These are phyloP conservation scores for Penicillium cataractarum DNA, from an alignment of 495 filamentous ascomycete genomes.

Conservation along the genomic window DNA sequence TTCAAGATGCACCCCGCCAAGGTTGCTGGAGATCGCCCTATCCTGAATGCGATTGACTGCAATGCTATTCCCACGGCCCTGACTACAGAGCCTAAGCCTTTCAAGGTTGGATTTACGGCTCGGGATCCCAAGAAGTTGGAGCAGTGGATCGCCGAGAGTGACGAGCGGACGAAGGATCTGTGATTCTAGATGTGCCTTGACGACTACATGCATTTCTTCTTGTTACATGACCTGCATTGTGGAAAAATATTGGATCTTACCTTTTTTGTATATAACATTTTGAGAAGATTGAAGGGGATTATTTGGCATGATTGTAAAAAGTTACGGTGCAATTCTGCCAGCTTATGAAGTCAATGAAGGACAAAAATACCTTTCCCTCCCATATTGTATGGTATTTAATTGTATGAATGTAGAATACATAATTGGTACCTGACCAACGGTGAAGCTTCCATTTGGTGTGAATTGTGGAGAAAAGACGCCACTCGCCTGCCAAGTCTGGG, in stretches of 20 bases:
- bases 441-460: neutral
- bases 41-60: constrained; percentile 64
- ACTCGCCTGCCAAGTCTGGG: constrained; percentile 5
- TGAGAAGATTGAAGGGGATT: neutral
- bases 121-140: constrained; percentile 48
- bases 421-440: too few relatives aligned
- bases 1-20: constrained; percentile 57
- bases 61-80: constrained; percentile 66
- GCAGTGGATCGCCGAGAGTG: constrained; percentile 58
- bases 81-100: constrained; percentile 73
- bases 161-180: constrained; percentile 61
- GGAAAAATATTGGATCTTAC: neutral
- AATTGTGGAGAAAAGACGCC: constrained; percentile 1
- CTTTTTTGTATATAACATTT: neutral
- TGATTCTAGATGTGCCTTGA: constrained; percentile 20
- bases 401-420: too few relatives aligned
- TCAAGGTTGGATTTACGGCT: constrained; percentile 59
- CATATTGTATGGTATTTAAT: neutral
- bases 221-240: neutral
- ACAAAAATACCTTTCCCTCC: neutral
- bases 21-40: constrained; percentile 49
- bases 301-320: neutral
- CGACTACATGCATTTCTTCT: neutral
- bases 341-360: neutral
- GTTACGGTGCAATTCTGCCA: neutral